Evolutionary conservation across 257 asterid species (phyloP).

Genomic region (Forsythia suspensa): DNA sequence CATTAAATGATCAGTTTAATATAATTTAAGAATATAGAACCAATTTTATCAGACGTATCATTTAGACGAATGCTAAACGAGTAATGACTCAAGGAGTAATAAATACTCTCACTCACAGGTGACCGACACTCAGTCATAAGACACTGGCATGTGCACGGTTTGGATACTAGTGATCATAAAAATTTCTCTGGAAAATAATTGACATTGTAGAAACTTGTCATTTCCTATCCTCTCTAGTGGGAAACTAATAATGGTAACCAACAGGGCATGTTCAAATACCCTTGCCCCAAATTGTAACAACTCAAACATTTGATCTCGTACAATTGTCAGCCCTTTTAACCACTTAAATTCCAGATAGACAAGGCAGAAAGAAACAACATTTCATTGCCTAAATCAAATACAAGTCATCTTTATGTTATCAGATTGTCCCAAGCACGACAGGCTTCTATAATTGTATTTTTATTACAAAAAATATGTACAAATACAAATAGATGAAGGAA

Average conservation of each 20-base stretch:
- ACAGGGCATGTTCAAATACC: background rate
- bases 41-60: no score
- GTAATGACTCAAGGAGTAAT: background rate
- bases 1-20: background rate
- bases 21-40: no score
- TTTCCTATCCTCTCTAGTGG: background rate
- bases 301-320: background rate
- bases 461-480: constrained; percentile 9
- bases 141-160: background rate
- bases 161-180: background rate
- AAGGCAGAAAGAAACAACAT: background rate
- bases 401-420: background rate
- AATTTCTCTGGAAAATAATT: background rate
- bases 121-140: background rate
- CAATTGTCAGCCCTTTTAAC: background rate
- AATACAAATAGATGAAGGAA: background rate
- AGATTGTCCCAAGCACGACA: no score
- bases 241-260: background rate
- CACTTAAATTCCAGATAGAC: background rate
- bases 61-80: background rate
- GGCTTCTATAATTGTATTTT: constrained; percentile 9
- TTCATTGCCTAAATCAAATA: background rate
- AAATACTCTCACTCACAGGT: background rate
- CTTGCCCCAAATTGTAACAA: background rate
- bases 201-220: background rate